phyloP scores from a whole-genome alignment of 768 basidiomycete genomes.

The Boletus vinaceobasis region DNA sequence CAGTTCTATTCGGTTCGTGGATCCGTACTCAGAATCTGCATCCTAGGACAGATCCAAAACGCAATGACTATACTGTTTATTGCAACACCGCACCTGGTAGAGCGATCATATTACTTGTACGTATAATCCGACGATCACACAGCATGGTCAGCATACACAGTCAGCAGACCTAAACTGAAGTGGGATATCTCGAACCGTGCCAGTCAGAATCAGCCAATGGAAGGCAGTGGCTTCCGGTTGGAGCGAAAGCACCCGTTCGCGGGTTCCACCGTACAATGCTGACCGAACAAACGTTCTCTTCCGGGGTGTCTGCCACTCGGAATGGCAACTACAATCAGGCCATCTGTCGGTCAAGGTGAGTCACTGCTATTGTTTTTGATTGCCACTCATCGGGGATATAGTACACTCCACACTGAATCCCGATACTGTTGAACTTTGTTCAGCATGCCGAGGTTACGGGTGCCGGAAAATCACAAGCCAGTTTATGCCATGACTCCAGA shows the following conservation, averaged over 20 bases:
- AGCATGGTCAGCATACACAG: background rate
- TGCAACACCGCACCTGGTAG: background rate
- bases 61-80: background rate
- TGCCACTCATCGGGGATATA: constrained; percentile 11
- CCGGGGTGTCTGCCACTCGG: constrained; percentile 1
- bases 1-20: background rate
- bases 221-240: background rate
- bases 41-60: background rate
- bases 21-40: background rate
- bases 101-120: background rate
- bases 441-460: constrained; percentile 7
- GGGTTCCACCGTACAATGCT: constrained; percentile 2
- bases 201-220: constrained; percentile 8
- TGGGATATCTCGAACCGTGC: background rate
- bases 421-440: constrained; percentile 5
- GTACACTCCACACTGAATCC: background rate
- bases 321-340: constrained; percentile 10
- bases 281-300: background rate
- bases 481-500: background rate
- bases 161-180: background rate
- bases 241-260: background rate
- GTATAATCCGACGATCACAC: background rate
- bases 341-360: constrained; percentile 20
- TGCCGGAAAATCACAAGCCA: background rate
- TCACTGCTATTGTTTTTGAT: constrained; percentile 14